Base-by-base conservation (phyloP, 1,284 basidiomycete genomes). In the Cystobasidiaceae sp. region DNA sequence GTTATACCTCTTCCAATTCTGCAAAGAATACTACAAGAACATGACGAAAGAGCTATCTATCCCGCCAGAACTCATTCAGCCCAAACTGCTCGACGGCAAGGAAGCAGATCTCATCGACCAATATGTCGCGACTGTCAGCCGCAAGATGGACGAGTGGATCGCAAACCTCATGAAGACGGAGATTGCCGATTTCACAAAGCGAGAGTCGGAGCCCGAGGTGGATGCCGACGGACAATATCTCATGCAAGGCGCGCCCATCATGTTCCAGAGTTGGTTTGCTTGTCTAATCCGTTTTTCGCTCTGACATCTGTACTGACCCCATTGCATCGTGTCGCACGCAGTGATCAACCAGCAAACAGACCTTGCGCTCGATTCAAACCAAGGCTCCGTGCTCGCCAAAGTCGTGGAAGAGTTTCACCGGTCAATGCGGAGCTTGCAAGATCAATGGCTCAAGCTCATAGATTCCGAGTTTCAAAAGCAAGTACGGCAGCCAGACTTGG, bases 61-160 rank as follows among this genome's bases (percentile, higher is more conserved):
- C 32, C 83, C 90, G 0, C 79, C 84, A 0, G 89, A 90, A 59
- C 83, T 89, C 69, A 80, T 94, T n/a, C 85, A 90, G 64, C 92
- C 93, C 2, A 86, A 93, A 0, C 80, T 98, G 33, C 81, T 99
- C 17, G 93, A 91, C 66, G 94, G 94, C 63, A 91, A 92, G 75
- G 91, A 94, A 73, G 90, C 97, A 75, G 81, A 81, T 45, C 85
- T 98, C 62, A 93, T 98, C 71, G 94, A 98, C 74, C 93, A 97
- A 76, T 98, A 98, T 77, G 85, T 97, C 56, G 85, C 86, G 70
- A 82, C 97, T 69, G 94, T 98, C 78, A 86, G 94, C 75, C 85
- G 84, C 77, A 97, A 97, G 78, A 86, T 98, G 67, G 93, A 97
- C 78, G 93, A 98, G 77, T 98, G 96, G 96, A 89, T 90, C 1